Evolutionary conservation across 2,329 filamentous ascomycete genomes (phyloP), one percentile per base, ranked within the genome.

Genomic region (Blastomyces percursus): DNA sequence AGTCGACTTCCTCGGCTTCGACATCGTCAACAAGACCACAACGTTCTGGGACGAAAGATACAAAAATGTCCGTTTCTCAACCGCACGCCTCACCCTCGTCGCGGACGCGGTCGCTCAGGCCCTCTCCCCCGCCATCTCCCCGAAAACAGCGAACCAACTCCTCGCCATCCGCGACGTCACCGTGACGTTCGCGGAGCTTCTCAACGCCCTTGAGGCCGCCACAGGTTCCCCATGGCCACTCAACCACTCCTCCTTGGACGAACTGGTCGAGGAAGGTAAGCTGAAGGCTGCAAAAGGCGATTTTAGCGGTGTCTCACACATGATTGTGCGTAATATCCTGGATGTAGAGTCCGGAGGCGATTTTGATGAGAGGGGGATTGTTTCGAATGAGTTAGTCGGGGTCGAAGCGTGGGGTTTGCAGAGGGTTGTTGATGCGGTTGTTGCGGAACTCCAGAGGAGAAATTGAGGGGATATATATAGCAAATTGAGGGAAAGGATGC

Each of bases 1-100:
- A 62, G 19, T 16, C 35, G 64, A 63, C n/a, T 73, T 76, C 54
- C 73, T 76, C 64, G 71, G 75, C 63, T 68, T 69, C 46, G 72
- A 73, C 55, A 65, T 73, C 50, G 64, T 66, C 54, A 63, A 71
- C 46, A 67, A 71, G 59, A 69, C 70, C 32, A 68, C 70, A 19
- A 69, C 65, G 21, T 70, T 67, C n/a, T 66, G 62, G 54, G 61
- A 69, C 57, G 66, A 63, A 32, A 63, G 27, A 40, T 62, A 66
- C 27, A 65, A 65, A 27, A 62, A 69, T 42, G 56, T 64, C 19
- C 44, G n/a, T 24, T 67, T 68, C 60, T 66, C 68, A 35, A 64
- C 63, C 11, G 66, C 68, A 14, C 69, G 64, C 32, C 42, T 69
- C 1, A 51, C 35, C 14, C 59, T 64, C 55, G 62, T 69, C 40